Base-by-base conservation (phyloP, 495 filamentous ascomycete species). In the Coniosporium apollinis region DNA sequence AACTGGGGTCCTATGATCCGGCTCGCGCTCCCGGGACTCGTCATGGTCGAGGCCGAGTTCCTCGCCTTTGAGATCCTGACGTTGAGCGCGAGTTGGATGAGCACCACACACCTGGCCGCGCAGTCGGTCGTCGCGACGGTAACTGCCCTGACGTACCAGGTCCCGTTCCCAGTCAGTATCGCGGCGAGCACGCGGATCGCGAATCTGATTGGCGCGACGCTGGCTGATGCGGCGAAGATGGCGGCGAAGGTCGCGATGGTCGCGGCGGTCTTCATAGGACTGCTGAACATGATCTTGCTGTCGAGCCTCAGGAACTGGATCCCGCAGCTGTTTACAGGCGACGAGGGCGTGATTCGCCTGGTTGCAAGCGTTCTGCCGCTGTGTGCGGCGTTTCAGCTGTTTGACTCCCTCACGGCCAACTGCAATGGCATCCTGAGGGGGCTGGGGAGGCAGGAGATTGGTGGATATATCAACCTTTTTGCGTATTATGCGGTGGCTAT, bases 31-130 rank as follows among this genome's bases (percentile, higher is more conserved):
- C 85, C 78, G 0, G 86, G 86, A 3, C 70, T 94, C 50, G 56
- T 91, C 28, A 94, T 93, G 82, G 79, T 96, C 1, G 76, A 89
- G 51, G 85, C 86, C 5, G 87, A 94, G 50, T 87, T 73, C 55
- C 67, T 92, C 5, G 66, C 69, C 25, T 71, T 64, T 45, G 70
- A 74, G 43, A 57, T 74, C 37, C 48, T 74, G 25, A 70, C 67
- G 1, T 55, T 74, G 3, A 51, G 56, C 17, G 54, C 70, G 0
- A 63, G 62, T 16, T 60, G 62, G 44, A 48, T 74, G 2, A 37
- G 40, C 37, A 54, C 58, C 14, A 61, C 59, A 7, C 55, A 63
- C 28, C 48, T 74, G 2, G 79, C 79, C 0, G 75, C 79, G 0
- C 76, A 84, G 42, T 71, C 72, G 8, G 64, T 82, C 7, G 53